Base-by-base conservation (phyloP, 306 rosid species). In the Quercus alba region DNA sequence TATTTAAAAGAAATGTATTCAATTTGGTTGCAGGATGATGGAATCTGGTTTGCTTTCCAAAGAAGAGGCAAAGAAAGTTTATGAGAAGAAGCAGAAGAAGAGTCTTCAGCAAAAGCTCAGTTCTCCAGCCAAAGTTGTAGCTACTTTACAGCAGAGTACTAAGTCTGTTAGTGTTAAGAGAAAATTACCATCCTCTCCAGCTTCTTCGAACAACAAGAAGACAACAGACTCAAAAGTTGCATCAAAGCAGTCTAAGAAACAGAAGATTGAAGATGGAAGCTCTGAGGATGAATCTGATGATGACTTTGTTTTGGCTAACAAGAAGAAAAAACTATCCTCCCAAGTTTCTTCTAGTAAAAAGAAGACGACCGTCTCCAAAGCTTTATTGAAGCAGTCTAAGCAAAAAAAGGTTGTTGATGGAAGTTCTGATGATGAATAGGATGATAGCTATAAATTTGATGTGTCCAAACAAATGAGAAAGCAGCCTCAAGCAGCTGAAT, bases 41-140 rank as follows among this genome's bases (percentile, higher is more conserved):
- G 99, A 94, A 57, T 87, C 90, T 3, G 99, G 97, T 56, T 91
- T 94, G 85, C 89, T 94, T 84, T 71, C 95, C 38, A 81, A 87
- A 80, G 91, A 87, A n/a, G 72, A 81, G 72, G 97, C 97, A 12
- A 82, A 78, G 87, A 77, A 81, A 86, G 90, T 85, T 74, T 83
- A 49, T 67, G 91, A 92, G 69, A 90, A 84, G 88, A 92, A 84
- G 88, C 92, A 89, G 84, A 86, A 88, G 81, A 88, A 35, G 66
- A 78, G 79, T 74, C 41, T 63, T 77, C 89, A 75, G 66, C 87
- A 84, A 73, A 92, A 76, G 77, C 9, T 89, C 30, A 52, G 82
- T 67, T 88, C 94, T 82, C 94, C 94, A 17, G 67, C 52, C 59
- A 88, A 91, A 78, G 31, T 80, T 38, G 80, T 41, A 71, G 26